Evolutionary conservation across 805 yeast genomes (phyloP).

Genomic region (Kurtzmaniella cleridarum): DNA sequence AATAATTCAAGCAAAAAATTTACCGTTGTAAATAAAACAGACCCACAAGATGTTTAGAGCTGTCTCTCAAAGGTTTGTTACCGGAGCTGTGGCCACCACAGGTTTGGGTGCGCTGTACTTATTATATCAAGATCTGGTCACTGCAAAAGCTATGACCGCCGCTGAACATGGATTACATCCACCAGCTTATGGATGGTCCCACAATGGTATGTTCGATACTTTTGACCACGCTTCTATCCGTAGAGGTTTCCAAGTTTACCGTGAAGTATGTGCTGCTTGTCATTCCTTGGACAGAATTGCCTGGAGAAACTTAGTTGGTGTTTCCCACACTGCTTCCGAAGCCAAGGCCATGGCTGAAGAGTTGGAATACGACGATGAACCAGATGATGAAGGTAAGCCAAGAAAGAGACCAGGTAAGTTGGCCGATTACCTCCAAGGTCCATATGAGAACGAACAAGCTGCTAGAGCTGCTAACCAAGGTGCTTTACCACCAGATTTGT

Average conservation of each 20-base stretch:
- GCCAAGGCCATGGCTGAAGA: constrained; percentile 93
- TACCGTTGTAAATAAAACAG: background rate
- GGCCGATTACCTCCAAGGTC: constrained; percentile 91
- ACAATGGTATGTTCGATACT: constrained; percentile 83
- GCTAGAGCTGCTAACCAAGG: constrained; percentile 99
- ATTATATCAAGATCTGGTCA: constrained; percentile 75
- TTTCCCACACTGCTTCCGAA: constrained; percentile 85
- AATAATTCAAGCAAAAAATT: background rate
- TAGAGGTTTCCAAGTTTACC: constrained; percentile 98
- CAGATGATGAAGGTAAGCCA: constrained; percentile 94
- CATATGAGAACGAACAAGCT: constrained; percentile 97
- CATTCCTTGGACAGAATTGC: constrained; percentile 96
- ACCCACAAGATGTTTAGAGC: constrained; percentile 12
- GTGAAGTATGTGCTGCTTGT: constrained; percentile 98
- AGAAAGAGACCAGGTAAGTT: constrained; percentile 97
- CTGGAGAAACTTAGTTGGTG: constrained; percentile 98
- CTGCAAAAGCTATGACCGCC: constrained; percentile 95
- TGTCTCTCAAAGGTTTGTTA: constrained; percentile 43
- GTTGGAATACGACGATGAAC: constrained; percentile 95
- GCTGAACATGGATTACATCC: constrained; percentile 99
- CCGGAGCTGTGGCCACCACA: constrained; percentile 63
- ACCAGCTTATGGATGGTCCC: constrained; percentile 90
- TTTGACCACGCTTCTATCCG: constrained; percentile 94
- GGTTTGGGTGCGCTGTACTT: constrained; percentile 80
- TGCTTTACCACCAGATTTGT: constrained; percentile 96